Conservation (phyloP, 2,329 filamentous ascomycete species). For the Aspergillus proliferans region DNA sequence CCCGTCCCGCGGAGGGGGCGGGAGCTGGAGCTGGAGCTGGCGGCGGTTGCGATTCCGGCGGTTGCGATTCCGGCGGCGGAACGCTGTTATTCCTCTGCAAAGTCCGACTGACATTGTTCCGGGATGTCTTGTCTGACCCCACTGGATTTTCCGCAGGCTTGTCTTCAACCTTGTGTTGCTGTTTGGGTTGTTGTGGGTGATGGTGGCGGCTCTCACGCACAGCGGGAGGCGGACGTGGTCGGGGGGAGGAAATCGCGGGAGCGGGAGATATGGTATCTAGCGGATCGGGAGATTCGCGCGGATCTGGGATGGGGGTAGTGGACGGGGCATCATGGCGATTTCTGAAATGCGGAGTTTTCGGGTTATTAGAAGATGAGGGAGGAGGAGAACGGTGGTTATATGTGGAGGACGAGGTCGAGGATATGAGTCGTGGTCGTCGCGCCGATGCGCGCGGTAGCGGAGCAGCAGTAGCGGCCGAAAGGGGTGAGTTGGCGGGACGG, state of each 20-base stretch:
- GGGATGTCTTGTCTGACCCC: not conserved
- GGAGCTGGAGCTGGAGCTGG: not conserved
- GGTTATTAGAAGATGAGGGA: conserved; percentile 4
- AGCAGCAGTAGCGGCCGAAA: conserved; percentile 1
- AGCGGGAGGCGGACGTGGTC: conserved; percentile 1
- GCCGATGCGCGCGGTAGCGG: conserved; percentile 11
- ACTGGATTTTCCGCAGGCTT: conserved; percentile 1
- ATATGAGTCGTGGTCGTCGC: conserved; percentile 8
- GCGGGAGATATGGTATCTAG: conserved; percentile 19
- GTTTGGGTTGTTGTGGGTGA: not conserved
- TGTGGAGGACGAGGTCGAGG: conserved; percentile 2
- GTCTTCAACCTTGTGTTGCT: not conserved
- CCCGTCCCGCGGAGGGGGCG: conserved; percentile 20
- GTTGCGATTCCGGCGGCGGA: not conserved
- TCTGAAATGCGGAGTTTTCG: conserved; percentile 11
- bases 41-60: conserved; percentile 1
- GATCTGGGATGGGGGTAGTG: conserved; percentile 10
- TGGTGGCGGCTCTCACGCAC: not conserved
- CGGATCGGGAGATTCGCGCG: conserved; percentile 23
- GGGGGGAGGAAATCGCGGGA: conserved; percentile 7
- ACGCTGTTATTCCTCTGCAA: not conserved
- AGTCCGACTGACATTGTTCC: conserved; percentile 3
- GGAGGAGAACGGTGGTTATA: conserved; percentile 2
- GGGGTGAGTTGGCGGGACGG: conserved; percentile 5
- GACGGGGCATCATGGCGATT: conserved; percentile 12